Percentiles rank a stretch among this genome's conserved stretches.
Conservation (phyloP, 805 yeast species). For the Teunomyces gatunensis region DNA sequence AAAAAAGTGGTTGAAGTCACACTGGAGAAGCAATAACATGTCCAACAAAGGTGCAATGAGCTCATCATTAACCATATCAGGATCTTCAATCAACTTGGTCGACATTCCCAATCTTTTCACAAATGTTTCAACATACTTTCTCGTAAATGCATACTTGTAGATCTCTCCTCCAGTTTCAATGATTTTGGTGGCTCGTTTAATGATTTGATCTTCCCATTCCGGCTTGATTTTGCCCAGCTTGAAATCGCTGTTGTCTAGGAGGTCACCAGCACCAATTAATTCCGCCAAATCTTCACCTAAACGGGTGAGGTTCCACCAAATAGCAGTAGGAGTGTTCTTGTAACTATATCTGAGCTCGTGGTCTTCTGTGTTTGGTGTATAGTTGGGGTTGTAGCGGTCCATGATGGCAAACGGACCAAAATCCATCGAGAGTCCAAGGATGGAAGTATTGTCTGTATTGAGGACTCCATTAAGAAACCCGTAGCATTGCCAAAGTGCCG, state of each 20-base stretch:
- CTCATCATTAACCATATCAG: slow-evolving; percentile 39
- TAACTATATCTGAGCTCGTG: slow-evolving; percentile 67
- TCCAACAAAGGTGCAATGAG: slow-evolving; percentile 61
- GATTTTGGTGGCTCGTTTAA: slow-evolving; percentile 60
- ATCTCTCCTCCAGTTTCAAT: slow-evolving; percentile 64
- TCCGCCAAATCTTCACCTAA: slow-evolving; percentile 83
- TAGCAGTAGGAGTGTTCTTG: slow-evolving; percentile 77
- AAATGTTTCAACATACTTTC: slow-evolving; percentile 55
- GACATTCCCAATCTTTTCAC: slow-evolving; percentile 68
- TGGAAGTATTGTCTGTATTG: slow-evolving; percentile 90
- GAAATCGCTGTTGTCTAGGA: slow-evolving; percentile 44
- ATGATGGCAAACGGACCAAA: slow-evolving; percentile 93
- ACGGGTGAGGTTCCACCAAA: slow-evolving; percentile 91
- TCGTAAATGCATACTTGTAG: slow-evolving; percentile 61
- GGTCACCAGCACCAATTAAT: slow-evolving; percentile 68
- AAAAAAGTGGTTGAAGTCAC: slow-evolving; percentile 83
- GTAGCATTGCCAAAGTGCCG: slow-evolving; percentile 86
- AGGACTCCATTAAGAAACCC: slow-evolving; percentile 94
- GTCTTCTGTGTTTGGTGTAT: slow-evolving; percentile 91
- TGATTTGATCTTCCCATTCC: slow-evolving; percentile 51
- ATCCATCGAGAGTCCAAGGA: slow-evolving; percentile 85
- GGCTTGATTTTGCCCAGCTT: slow-evolving; percentile 42
- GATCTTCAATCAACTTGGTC: slow-evolving; percentile 24
- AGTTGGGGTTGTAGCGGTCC: slow-evolving; percentile 79
- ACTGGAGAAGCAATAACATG: slow-evolving; percentile 55